These are phyloP conservation scores for Ramichloridium luteum DNA, from an alignment of 2,329 filamentous ascomycete species.

Conservation along the genomic window DNA sequence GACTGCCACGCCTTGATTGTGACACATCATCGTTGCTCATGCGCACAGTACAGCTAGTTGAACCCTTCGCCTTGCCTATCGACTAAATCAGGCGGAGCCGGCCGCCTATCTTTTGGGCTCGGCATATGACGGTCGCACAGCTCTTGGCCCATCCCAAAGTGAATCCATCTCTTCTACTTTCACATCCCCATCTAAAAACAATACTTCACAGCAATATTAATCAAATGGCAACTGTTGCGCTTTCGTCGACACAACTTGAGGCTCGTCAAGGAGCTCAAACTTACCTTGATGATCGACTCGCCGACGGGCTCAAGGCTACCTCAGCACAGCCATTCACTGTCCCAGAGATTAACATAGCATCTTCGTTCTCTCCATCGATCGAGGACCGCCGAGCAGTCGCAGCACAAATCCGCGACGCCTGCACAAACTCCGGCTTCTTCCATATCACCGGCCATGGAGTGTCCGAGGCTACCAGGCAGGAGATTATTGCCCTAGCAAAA, in stretches of 20 bases:
- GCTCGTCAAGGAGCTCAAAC: conserved; percentile 23
- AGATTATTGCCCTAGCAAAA: conserved; percentile 27
- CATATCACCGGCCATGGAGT: conserved; percentile 30
- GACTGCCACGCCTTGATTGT: no score
- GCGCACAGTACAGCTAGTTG: no score
- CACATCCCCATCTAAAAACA: no score
- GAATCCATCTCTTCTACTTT: no score
- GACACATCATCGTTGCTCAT: no score
- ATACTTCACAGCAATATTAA: no score
- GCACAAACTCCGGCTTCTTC: conserved; percentile 30
- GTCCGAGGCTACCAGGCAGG: conserved; percentile 16
- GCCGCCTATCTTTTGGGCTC: no score
- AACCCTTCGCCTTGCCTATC: no score
- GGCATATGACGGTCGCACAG: no score
- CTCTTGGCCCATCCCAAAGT: no score
- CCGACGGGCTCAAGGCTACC: conserved; percentile 8
- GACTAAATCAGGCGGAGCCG: no score
- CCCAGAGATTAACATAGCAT: conserved; percentile 27
- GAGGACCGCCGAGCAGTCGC: conserved; percentile 27
- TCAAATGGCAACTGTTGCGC: conserved; percentile 1
- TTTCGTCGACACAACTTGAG: conserved; percentile 18
- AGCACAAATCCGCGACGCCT: conserved; percentile 27
- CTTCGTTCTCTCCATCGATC: conserved; percentile 25
- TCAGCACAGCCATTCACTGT: conserved; percentile 21
- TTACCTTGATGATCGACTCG: conserved; percentile 26